Base-by-base conservation (phyloP, 2,329 filamentous ascomycete genomes). In the Graphium sp. region DNA sequence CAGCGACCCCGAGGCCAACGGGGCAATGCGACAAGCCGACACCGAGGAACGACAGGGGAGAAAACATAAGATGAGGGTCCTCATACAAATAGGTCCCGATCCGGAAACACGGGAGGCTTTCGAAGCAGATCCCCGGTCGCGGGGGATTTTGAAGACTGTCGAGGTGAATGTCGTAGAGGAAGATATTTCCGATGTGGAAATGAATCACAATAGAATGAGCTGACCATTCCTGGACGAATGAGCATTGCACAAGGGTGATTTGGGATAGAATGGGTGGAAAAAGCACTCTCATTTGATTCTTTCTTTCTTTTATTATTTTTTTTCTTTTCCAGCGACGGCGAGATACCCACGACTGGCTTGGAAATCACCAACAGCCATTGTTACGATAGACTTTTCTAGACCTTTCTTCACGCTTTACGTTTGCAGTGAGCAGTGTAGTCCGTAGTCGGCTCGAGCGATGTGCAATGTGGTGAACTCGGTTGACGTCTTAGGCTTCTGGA, bases 101-200 rank as follows among this genome's bases (percentile, higher is more conserved):
- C n/a, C n/a, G n/a, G n/a, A n/a, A n/a, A n/a, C n/a, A n/a, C n/a
- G n/a, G n/a, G n/a, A n/a, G n/a, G n/a, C n/a, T n/a, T n/a, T n/a
- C n/a, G n/a, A n/a, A n/a, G n/a, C n/a, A n/a, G n/a, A n/a, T n/a
- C n/a, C n/a, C n/a, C n/a, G n/a, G n/a, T n/a, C n/a, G n/a, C n/a
- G n/a, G 1, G 30, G 27, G 5, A 36, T 36, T 18, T 24, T 34
- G 13, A 30, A 30, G 23, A 36, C 32, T 9, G 27, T 36, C 18
- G 31, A 28, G 18, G 34, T 36, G n/a, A 22, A 29, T 8, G 28
- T 36, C 20, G 33, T 33, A 2, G 29, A 36, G 27, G 32, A 34
- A 22, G 24, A 12, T 5, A 21, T 30, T 5, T 20, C 24, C 22
- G 32, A 34, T 16, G 22, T 18, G n/a, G 28, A 32, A n/a, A n/a